These are phyloP conservation scores for Endothia cerciana DNA, from an alignment of 2,329 filamentous ascomycete species.

Conservation along the genomic window DNA sequence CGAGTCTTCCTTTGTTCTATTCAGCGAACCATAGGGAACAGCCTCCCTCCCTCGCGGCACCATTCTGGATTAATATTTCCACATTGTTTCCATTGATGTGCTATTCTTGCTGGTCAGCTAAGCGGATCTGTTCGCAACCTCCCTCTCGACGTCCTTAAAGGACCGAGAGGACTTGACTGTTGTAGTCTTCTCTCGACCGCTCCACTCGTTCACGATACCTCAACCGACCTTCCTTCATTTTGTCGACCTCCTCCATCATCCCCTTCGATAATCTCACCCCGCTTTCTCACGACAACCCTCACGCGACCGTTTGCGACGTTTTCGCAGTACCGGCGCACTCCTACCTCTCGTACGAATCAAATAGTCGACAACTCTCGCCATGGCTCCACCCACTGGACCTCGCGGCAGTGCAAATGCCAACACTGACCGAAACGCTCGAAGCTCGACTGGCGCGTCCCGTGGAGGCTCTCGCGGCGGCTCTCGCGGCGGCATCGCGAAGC, in stretches of 20 bases:
- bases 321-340: background rate
- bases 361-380: conserved; percentile 19
- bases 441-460: conserved; percentile 15
- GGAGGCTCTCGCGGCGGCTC: conserved; percentile 26
- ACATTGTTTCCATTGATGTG: conserved; percentile 12
- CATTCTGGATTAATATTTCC: background rate
- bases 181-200: background rate
- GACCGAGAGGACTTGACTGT: conserved; percentile 12
- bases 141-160: conserved; percentile 15
- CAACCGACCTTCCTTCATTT: background rate
- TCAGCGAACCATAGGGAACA: conserved; percentile 12
- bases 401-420: conserved; percentile 29
- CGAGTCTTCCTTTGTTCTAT: conserved; percentile 6
- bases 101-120: background rate
- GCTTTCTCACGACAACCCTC: background rate
- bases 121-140: conserved; percentile 4
- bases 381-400: conserved; percentile 36
- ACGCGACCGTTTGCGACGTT: conserved; percentile 14
- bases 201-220: conserved; percentile 2
- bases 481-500: conserved; percentile 57
- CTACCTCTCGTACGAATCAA: background rate
- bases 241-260: background rate
- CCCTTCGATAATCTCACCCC: background rate
- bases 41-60: background rate
- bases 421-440: conserved; percentile 27